A percentile compares a stretch with the other conserved stretches of the same genome.
These are phyloP conservation scores for Rhizophagus clarus DNA, from an alignment of 192 early-diverging fungal species.

Conservation along the genomic window DNA sequence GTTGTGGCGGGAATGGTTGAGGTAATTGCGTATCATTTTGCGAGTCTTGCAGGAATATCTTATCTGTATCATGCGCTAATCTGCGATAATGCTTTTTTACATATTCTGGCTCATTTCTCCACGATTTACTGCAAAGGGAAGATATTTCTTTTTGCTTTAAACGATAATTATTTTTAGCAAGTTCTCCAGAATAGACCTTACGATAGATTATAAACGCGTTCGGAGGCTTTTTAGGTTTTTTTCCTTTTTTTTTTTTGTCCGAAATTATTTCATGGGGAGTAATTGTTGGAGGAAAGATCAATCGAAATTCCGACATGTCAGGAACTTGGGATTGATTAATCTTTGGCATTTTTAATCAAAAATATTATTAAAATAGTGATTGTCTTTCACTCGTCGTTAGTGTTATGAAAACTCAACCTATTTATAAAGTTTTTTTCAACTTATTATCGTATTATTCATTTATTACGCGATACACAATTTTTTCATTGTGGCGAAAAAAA, in stretches of 20 bases:
- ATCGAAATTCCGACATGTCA: neutral
- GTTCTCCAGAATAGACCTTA: neutral
- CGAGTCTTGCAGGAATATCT: no score
- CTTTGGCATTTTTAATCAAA: neutral
- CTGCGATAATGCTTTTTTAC: neutral
- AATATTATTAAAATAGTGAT: no score
- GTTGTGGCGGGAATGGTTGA: no score
- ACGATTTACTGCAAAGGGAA: neutral
- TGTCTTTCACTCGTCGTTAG: no score
- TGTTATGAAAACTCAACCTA: no score
- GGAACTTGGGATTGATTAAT: neutral
- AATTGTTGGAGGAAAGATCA: neutral
- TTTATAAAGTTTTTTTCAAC: no score
- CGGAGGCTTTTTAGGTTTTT: neutral
- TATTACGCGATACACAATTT: no score
- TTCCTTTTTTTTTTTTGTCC: neutral
- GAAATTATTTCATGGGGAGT: neutral
- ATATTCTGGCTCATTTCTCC: neutral
- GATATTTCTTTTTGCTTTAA: neutral
- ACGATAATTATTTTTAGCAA: neutral
- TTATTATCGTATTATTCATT: no score
- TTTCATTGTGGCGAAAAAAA: no score
- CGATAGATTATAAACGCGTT: neutral
- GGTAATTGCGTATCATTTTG: no score
- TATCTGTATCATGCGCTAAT: neutral